Conservation (phyloP, 805 yeast genomes). For the Pichia cephalocereana region DNA sequence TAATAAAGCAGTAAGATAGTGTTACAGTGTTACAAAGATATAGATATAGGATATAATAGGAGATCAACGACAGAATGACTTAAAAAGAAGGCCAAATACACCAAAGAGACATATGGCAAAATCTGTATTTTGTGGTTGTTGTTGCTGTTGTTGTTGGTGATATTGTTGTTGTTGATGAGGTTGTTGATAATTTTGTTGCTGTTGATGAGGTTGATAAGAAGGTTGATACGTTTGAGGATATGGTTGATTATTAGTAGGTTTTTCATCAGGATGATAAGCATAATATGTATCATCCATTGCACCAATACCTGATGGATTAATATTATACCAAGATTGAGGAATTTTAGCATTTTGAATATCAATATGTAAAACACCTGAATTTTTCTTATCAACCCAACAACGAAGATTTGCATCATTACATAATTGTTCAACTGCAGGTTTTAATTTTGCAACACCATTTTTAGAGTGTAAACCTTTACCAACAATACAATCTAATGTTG, state of each 20-base stretch:
- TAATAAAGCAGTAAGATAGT: no score
- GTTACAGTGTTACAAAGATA: not conserved
- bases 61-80: not conserved
- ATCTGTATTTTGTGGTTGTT: constrained; percentile 12
- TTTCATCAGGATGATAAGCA: constrained; percentile 9
- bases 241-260: constrained; percentile 20
- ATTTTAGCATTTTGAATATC: constrained; percentile 44
- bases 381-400: constrained; percentile 56
- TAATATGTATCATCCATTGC: constrained; percentile 23
- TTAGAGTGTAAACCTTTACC: constrained; percentile 88
- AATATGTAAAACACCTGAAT: constrained; percentile 73
- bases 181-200: constrained; percentile 19
- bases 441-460: constrained; percentile 74
- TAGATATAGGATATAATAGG: not conserved
- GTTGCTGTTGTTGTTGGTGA: constrained; percentile 19
- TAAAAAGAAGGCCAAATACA: not conserved
- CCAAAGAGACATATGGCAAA: not conserved
- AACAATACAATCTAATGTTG: constrained; percentile 69
- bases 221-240: constrained; percentile 26
- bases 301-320: constrained; percentile 24
- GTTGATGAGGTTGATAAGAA: constrained; percentile 19
- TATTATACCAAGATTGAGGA: constrained; percentile 29
- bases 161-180: constrained; percentile 24
- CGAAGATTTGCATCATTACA: constrained; percentile 59
- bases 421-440: constrained; percentile 78